These are phyloP conservation scores for Zoysia pacifica DNA, from an alignment of 176 grass and related monocot species.

Conservation along the genomic window DNA sequence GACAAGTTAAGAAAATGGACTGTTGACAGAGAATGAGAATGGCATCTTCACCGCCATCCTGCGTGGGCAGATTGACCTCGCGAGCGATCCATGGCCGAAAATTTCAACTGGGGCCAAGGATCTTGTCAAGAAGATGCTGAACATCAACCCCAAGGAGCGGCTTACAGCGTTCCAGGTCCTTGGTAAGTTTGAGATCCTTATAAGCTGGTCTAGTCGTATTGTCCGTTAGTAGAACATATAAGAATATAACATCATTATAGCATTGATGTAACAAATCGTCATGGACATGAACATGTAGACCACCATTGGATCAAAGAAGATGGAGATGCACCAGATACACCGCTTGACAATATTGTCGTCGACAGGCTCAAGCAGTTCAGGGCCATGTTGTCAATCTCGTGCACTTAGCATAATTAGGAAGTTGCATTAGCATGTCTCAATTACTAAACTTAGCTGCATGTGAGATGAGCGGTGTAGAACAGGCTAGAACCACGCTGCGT, in stretches of 20 bases:
- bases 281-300: slow-evolving; percentile 41
- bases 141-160: slow-evolving; percentile 54
- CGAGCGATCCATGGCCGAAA: slow-evolving; percentile 54
- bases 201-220: neutral
- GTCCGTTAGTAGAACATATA: no score
- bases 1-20: neutral
- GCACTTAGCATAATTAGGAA: no score
- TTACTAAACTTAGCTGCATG: no score
- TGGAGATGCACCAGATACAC: slow-evolving; percentile 66
- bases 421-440: no score
- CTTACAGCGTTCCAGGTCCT: slow-evolving; percentile 63
- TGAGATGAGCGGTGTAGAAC: no score
- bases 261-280: neutral
- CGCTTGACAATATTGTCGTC: slow-evolving; percentile 59
- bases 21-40: slow-evolving; percentile 44
- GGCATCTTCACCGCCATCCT: slow-evolving; percentile 63
- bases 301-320: slow-evolving; percentile 85
- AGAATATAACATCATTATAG: neutral
- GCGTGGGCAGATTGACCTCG: slow-evolving; percentile 47
- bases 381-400: no score
- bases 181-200: slow-evolving; percentile 36
- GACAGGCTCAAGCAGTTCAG: slow-evolving; percentile 67
- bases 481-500: no score
- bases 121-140: slow-evolving; percentile 58
- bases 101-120: slow-evolving; percentile 52